A percentile compares a stretch with the other conserved stretches of the same genome.
Conservation (phyloP, 352 stramenopile genomes). For the Stramenopiles sp. region DNA sequence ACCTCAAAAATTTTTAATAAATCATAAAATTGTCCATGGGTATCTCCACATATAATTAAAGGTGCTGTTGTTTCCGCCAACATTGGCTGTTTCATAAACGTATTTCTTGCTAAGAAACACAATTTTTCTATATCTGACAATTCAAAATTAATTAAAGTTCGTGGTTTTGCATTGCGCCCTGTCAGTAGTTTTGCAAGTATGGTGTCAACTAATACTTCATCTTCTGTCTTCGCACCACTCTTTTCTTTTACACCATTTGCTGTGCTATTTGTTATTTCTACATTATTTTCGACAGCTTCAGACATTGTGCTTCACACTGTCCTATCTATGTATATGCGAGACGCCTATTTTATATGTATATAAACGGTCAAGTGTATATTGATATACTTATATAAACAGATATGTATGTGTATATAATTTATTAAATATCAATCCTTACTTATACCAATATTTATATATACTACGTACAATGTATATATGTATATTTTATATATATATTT, state of each 20-base stretch:
- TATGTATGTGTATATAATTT: no score
- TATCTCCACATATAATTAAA: slow-evolving; percentile 72
- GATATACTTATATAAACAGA: no score
- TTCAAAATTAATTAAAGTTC: background rate
- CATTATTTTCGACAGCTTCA: background rate
- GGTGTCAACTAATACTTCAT: background rate
- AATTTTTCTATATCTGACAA: background rate
- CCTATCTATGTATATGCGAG: background rate
- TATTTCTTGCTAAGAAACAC: background rate
- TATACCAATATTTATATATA: no score
- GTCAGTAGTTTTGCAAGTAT: background rate
- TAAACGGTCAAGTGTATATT: no score
- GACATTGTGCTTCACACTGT: background rate
- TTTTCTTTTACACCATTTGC: background rate
- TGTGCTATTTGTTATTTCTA: background rate
- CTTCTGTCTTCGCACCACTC: background rate
- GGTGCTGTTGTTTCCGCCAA: background rate
- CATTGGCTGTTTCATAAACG: background rate
- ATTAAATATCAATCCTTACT: no score
- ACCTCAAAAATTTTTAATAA: slow-evolving; percentile 66
- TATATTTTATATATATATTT: no score
- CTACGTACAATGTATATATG: no score
- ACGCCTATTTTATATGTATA: no score
- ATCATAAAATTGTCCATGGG: slow-evolving; percentile 57
- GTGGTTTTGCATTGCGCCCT: background rate